A percentile compares a stretch with the other conserved stretches of the same genome.
Conservation (phyloP, 208 protist species). For the Trypanosoma scelopori region DNA sequence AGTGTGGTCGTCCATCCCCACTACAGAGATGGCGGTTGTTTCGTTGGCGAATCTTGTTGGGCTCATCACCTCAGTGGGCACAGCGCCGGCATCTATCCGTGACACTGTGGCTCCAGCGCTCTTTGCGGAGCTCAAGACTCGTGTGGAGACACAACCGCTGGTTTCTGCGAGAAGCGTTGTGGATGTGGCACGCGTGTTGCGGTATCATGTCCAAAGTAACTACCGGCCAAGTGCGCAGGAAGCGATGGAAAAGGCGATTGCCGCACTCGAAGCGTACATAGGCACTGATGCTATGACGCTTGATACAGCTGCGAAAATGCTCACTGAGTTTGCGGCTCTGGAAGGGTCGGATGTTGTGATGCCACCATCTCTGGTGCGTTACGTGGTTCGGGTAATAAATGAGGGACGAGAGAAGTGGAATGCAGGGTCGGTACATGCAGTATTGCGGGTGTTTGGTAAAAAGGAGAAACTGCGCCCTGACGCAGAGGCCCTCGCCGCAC, state of each 20-base stretch:
- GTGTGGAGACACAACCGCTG: constrained; percentile 17
- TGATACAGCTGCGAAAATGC: constrained; percentile 19
- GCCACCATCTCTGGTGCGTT: constrained; percentile 15
- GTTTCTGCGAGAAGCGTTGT: constrained; percentile 20
- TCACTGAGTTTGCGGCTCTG: constrained; percentile 18
- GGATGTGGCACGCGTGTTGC: constrained; percentile 13
- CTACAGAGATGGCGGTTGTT: constrained; percentile 19
- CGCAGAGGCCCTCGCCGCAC: constrained; percentile 23
- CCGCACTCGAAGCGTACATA: constrained; percentile 17
- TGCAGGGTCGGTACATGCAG: constrained; percentile 21
- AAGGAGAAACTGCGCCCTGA: constrained; percentile 20
- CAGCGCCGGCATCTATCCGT: constrained; percentile 15
- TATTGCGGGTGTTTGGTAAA: constrained; percentile 21
- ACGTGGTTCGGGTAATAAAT: constrained; percentile 24
- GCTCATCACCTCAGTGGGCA: constrained; percentile 16
- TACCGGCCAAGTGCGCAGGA: neutral
- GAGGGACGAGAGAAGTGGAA: constrained; percentile 28
- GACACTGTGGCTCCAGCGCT: neutral
- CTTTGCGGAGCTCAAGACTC: constrained; percentile 17
- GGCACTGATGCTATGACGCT: constrained; percentile 17
- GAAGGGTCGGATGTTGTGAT: neutral
- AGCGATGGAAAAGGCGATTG: neutral
- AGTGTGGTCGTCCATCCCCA: constrained; percentile 21
- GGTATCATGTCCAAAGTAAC: constrained; percentile 6
- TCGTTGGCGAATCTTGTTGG: constrained; percentile 28